Percentiles rank a stretch among this genome's conserved stretches.
Evolutionary conservation across 2,329 filamentous ascomycete genomes (phyloP).

Genomic region (Penicillium sp.): DNA sequence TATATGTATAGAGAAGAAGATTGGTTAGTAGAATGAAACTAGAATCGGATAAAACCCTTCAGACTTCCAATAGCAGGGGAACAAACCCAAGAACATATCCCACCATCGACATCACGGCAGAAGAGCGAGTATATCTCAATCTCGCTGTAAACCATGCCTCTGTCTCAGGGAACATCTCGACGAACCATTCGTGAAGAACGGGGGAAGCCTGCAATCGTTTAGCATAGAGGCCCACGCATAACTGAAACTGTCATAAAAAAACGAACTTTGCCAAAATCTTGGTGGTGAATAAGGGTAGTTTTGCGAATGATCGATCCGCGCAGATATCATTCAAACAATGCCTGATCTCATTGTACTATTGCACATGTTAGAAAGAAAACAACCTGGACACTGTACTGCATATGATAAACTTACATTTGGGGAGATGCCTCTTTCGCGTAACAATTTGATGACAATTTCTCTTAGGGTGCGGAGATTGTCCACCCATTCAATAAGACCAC

Average conservation of each 20-base stretch:
- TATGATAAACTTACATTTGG: constrained; percentile 43
- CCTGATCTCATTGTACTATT: constrained; percentile 65
- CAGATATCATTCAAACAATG: constrained; percentile 64
- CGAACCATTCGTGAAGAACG: constrained; percentile 92
- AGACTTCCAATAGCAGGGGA: background rate
- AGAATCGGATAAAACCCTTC: background rate
- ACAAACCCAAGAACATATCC: constrained; percentile 77
- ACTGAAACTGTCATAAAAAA: background rate
- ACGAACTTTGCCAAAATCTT: constrained; percentile 51
- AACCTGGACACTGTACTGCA: background rate
- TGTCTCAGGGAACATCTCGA: constrained; percentile 90
- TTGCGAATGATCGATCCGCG: constrained; percentile 51
- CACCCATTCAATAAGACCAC: constrained; percentile 97
- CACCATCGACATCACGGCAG: constrained; percentile 99
- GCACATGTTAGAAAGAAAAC: background rate
- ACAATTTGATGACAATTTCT: constrained; percentile 79
- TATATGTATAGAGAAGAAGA: constrained; percentile 14
- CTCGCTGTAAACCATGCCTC: constrained; percentile 88
- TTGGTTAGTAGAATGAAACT: background rate
- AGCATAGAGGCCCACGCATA: background rate
- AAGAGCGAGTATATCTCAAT: constrained; percentile 85
- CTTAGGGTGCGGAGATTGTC: constrained; percentile 91
- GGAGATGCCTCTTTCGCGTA: constrained; percentile 69
- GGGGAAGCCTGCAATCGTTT: constrained; percentile 61
- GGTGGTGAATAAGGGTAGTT: constrained; percentile 70